Evolutionary conservation across 108 stramenopile species (phyloP).

Genomic region (Cyclotella cryptica): DNA sequence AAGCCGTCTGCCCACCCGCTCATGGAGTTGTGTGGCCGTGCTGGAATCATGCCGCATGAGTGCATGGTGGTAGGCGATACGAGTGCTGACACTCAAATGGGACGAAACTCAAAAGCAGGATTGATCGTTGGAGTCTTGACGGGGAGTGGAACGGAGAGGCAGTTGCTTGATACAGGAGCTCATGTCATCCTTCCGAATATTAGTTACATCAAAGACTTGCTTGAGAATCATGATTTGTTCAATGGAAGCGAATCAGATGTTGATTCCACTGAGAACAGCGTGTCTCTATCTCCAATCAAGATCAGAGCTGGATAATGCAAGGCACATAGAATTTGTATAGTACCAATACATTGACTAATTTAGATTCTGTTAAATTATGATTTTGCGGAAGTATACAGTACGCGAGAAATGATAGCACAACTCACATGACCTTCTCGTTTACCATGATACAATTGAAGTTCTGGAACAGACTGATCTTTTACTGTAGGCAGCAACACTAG

Average conservation of each 20-base stretch:
- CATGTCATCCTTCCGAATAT: conserved; percentile 55
- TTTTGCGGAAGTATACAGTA: no score
- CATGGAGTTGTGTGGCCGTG: conserved; percentile 41
- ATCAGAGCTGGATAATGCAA: not conserved
- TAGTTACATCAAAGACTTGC: conserved; percentile 36
- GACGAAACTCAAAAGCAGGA: conserved; percentile 45
- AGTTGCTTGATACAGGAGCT: conserved; percentile 61
- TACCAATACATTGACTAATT: no score
- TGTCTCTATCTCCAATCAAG: not conserved
- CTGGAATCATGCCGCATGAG: conserved; percentile 36
- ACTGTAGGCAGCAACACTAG: no score
- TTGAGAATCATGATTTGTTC: conserved; percentile 6
- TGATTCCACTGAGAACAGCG: not conserved
- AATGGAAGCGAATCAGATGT: not conserved
- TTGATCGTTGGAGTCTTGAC: conserved; percentile 64
- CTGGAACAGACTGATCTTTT: no score
- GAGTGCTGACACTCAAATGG: conserved; percentile 60
- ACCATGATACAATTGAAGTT: no score
- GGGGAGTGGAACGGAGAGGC: conserved; percentile 58
- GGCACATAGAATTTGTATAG: no score
- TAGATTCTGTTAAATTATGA: no score
- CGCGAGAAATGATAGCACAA: no score
- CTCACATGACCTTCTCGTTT: no score
- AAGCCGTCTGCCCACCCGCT: conserved; percentile 62
- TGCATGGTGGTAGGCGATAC: conserved; percentile 74